Base-by-base conservation (phyloP, 352 stramenopile genomes). In the Blastocystis sp. region DNA sequence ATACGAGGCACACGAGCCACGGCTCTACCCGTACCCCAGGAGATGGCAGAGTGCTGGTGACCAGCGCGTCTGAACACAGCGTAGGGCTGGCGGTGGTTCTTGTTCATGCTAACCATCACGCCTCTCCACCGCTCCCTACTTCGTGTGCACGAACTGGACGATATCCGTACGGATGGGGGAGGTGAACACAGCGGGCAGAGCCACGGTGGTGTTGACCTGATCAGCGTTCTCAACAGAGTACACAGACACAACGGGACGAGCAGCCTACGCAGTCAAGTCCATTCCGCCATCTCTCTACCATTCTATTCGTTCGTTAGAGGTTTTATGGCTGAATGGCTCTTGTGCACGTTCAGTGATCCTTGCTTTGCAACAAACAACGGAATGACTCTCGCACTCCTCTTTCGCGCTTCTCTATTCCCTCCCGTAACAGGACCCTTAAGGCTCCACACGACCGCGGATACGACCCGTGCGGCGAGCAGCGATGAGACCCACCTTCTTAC, bases 1-100 rank as follows among this genome's bases (percentile, higher is more conserved):
- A 99, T 97, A 97, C 97, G 96, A 79, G 97, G 96, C 91, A 99
- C 98, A 98, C 97, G 96, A 88, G 97, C 96, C 66, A 99, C 97
- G 89, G 97, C 97, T 91, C 97, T 96, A 89, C 97, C 97, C 67
- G 97, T 99, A 90, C 97, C 97, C 97, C 97, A 99, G 40, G 96
- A 99, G 89, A 96, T 93, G 69, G 97, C 97, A 67, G 96, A 98
- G 92, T 96, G 95, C 60, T 91, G 91, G 92, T 98, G 96, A 90
- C 96, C 96, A 61, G 97, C 96, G 60, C 93, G 91, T 82, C 96
- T 95, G 89, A 93, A 97, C 62, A 99, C 96, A 90, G 93, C 95
- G 92, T 98, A 99, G 34, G 97, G 94, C 92, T 99, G 97, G 91
- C 97, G 95, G 89, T 96, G 92, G 93, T 99, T 99, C 94, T 99